Base-by-base conservation (phyloP, 1,284 basidiomycete genomes). In the Takashimella koratensis region DNA sequence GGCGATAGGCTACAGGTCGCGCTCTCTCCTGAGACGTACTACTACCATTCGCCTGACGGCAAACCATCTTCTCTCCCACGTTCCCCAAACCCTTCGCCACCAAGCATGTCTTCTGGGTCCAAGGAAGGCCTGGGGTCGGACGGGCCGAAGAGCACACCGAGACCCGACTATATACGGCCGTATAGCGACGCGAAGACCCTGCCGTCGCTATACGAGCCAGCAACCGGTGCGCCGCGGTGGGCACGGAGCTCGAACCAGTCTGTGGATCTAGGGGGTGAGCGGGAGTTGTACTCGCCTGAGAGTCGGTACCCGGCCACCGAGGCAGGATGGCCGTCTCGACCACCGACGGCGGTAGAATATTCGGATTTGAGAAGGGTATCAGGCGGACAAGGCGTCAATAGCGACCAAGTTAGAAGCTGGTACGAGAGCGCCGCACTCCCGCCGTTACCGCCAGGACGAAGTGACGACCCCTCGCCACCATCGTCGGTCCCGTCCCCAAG, bases 151-250 rank as follows among this genome's bases (percentile, higher is more conserved):
- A 6, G 4, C 3, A 24, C 49, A 6, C 25, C 30, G 20, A 10
- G 46, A 27, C 52, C 48, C 41, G 53, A 54, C 45, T 54, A 50
- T 36, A 41, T n/a, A 27, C 42, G 53, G 12, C 53, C 53, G 6
- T 45, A 26, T 39, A 50, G 48, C 4, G 43, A 51, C 6, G 49
- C 19, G 10, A 26, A 26, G 25, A 54, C 53, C 13, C 26, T 51
- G 22, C 53, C 53, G 19, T 44, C 51, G 19, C 27, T 54, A 27
- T 54, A 54, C 43, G 53, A 54, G 13, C 53, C 53, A 21, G 48
- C 43, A 6, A 51, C 49, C 2, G 49, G 49, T 13, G 53, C 53
- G 13, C 45, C 45, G 41, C 40, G 40, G 13, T 52, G 44, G 4
- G 36, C n/a, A 4, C 42, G 45, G 24, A 47, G 24, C 5, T 26